phyloP scores from a whole-genome alignment of 2,329 filamentous ascomycete species.

The Stachybotrys chlorohalonatus region DNA sequence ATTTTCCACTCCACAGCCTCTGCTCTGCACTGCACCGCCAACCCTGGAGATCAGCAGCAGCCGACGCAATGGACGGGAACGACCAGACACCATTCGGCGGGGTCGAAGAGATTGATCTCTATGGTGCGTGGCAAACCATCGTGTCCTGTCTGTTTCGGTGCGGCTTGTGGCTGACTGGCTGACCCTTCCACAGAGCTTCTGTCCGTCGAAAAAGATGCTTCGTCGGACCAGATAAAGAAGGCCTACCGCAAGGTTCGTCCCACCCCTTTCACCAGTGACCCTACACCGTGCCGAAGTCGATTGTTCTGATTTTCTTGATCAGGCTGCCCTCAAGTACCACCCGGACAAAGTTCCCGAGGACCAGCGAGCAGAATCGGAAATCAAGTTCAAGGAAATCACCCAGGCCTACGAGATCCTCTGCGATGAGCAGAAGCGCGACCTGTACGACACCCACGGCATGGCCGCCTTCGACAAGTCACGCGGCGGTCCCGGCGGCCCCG shows the following conservation, averaged over 20 bases:
- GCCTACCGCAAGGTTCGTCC: slow-evolving; percentile 79
- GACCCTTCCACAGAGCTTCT: slow-evolving; percentile 56
- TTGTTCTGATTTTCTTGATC: slow-evolving; percentile 1
- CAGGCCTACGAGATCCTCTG: slow-evolving; percentile 96
- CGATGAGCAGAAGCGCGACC: slow-evolving; percentile 84
- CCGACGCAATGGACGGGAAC: slow-evolving; percentile 14
- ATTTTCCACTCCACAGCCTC: slow-evolving; percentile 7
- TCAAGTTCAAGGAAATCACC: slow-evolving; percentile 85
- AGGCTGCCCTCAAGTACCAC: slow-evolving; percentile 83
- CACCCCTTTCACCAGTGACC: too few relatives aligned
- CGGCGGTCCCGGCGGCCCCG: slow-evolving; percentile 57
- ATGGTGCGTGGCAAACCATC: slow-evolving; percentile 34
- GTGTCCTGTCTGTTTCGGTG: not conserved
- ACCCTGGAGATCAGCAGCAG: not conserved
- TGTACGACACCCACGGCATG: slow-evolving; percentile 96
- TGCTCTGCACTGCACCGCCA: not conserved
- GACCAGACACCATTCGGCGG: slow-evolving; percentile 14
- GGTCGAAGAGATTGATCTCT: slow-evolving; percentile 47
- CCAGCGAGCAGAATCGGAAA: slow-evolving; percentile 75
- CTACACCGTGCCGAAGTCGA: too few relatives aligned
- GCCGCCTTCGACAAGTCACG: slow-evolving; percentile 78
- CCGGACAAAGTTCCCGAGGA: slow-evolving; percentile 92
- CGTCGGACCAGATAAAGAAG: slow-evolving; percentile 80
- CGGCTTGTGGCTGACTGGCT: not conserved
- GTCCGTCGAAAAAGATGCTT: slow-evolving; percentile 62